Conservation (phyloP, 2,329 filamentous ascomycete species). For the Fusarium miscanthi region DNA sequence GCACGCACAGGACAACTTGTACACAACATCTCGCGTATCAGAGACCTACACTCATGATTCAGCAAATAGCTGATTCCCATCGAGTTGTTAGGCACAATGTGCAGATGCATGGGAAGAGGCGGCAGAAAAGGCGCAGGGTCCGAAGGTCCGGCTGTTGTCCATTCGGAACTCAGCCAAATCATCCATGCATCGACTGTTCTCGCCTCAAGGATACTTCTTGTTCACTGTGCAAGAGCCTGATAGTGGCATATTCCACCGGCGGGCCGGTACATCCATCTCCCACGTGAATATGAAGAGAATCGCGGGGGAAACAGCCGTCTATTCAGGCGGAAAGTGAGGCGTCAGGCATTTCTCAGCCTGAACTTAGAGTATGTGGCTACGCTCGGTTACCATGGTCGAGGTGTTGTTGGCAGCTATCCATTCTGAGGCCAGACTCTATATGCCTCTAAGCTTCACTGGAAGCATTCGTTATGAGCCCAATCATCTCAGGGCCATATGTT, state of each 20-base stretch:
- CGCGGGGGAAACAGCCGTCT: conserved; percentile 5
- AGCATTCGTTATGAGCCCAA: conserved; percentile 18
- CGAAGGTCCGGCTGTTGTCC: conserved; percentile 8
- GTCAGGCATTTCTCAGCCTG: conserved; percentile 11
- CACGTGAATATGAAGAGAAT: conserved; percentile 7
- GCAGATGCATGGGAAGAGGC: conserved; percentile 16
- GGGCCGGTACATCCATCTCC: conserved; percentile 9
- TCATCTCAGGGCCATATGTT: conserved; percentile 18
- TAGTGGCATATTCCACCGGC: conserved; percentile 20
- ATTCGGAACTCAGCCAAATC: conserved; percentile 30
- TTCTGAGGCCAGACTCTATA: conserved; percentile 38
- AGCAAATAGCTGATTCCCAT: conserved; percentile 16
- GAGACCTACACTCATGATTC: neutral
- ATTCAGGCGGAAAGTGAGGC: conserved; percentile 34
- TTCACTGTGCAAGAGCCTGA: conserved; percentile 19
- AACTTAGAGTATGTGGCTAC: conserved; percentile 7
- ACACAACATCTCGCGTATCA: conserved; percentile 5
- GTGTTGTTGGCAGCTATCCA: conserved; percentile 5
- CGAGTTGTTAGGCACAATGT: conserved; percentile 34
- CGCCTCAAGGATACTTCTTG: conserved; percentile 1
- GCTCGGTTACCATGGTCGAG: neutral
- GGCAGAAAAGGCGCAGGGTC: conserved; percentile 18
- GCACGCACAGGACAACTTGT: neutral
- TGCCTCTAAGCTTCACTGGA: conserved; percentile 1
- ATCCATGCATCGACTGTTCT: conserved; percentile 14